Conservation (phyloP, 495 filamentous ascomycete species). For the Annulohypoxylon moriforme region DNA sequence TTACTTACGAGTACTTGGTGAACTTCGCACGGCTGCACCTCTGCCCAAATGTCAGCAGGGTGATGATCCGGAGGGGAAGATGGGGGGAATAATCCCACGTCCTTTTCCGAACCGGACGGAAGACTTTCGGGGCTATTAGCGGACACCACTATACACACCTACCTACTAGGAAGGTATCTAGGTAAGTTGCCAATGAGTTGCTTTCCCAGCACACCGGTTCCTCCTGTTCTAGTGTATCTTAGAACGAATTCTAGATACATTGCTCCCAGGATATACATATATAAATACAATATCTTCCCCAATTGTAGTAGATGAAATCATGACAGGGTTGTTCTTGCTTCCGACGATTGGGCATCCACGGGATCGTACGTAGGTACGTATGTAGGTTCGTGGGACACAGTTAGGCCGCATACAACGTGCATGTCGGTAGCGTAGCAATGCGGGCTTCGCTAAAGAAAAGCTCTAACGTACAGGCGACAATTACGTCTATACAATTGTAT, state of each 20-base stretch:
- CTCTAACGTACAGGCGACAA: slow-evolving; percentile 14
- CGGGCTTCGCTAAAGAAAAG: slow-evolving; percentile 10
- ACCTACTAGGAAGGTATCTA: background rate
- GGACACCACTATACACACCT: background rate
- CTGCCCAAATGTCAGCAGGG: slow-evolving; percentile 46
- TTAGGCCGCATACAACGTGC: slow-evolving; percentile 48
- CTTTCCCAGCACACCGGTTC: slow-evolving; percentile 38
- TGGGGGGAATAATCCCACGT: slow-evolving; percentile 35
- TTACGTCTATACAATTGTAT: slow-evolving; percentile 16
- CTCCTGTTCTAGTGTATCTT: slow-evolving; percentile 24
- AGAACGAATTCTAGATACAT: slow-evolving; percentile 25
- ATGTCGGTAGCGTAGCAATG: slow-evolving; percentile 43
- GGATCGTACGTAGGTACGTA: slow-evolving; percentile 43
- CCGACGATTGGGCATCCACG: slow-evolving; percentile 50
- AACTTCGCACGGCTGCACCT: slow-evolving; percentile 42
- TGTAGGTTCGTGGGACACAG: slow-evolving; percentile 46
- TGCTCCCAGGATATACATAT: background rate
- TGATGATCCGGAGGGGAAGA: slow-evolving; percentile 38
- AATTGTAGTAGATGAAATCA: slow-evolving; percentile 18
- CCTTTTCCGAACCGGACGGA: slow-evolving; percentile 41
- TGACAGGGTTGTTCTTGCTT: slow-evolving; percentile 34
- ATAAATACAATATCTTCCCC: slow-evolving; percentile 8
- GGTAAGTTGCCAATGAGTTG: slow-evolving; percentile 37
- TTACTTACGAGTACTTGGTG: slow-evolving; percentile 41
- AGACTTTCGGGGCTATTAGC: slow-evolving; percentile 26